phyloP scores from a whole-genome alignment of 2,329 filamentous ascomycete species.

The Ophiosphaerella narmari region DNA sequence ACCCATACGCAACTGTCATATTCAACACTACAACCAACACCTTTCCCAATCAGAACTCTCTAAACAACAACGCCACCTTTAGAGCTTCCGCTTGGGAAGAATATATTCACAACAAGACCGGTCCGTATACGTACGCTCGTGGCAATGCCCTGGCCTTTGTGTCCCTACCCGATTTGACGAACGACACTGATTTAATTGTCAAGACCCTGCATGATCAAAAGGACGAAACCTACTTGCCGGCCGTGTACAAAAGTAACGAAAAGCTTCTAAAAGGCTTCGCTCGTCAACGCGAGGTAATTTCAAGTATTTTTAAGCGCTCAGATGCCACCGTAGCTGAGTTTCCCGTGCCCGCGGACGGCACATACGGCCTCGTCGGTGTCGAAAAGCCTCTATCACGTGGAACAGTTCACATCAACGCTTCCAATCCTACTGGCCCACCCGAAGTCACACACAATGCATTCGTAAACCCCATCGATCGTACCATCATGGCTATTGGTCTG shows the following conservation, averaged over 20 bases:
- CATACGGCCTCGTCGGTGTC: slow-evolving; percentile 30
- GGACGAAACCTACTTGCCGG: slow-evolving; percentile 26
- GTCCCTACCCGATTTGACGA: slow-evolving; percentile 25
- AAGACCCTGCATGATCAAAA: slow-evolving; percentile 28
- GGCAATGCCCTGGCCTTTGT: slow-evolving; percentile 33
- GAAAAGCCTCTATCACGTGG: slow-evolving; percentile 41
- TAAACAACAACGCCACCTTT: slow-evolving; percentile 38
- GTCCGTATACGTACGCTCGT: slow-evolving; percentile 32
- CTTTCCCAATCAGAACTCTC: slow-evolving; percentile 28
- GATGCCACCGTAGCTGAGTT: slow-evolving; percentile 32
- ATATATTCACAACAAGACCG: slow-evolving; percentile 39
- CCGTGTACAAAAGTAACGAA: slow-evolving; percentile 25
- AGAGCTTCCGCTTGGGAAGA: slow-evolving; percentile 37
- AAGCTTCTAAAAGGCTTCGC: slow-evolving; percentile 26
- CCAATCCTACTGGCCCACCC: slow-evolving; percentile 36
- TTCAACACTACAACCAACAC: slow-evolving; percentile 27
- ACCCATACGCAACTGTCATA: slow-evolving; percentile 25
- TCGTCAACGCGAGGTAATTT: slow-evolving; percentile 28
- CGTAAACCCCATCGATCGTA: slow-evolving; percentile 31
- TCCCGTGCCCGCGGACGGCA: slow-evolving; percentile 44
- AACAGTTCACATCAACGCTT: slow-evolving; percentile 40
- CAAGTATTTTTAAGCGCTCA: slow-evolving; percentile 25
- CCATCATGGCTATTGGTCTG: slow-evolving; percentile 38
- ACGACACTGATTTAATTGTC: slow-evolving; percentile 7
- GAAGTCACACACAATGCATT: slow-evolving; percentile 32